Evolutionary conservation across 164 flowering plant species (phyloP).

Genomic region (Aristolochia contorta): DNA sequence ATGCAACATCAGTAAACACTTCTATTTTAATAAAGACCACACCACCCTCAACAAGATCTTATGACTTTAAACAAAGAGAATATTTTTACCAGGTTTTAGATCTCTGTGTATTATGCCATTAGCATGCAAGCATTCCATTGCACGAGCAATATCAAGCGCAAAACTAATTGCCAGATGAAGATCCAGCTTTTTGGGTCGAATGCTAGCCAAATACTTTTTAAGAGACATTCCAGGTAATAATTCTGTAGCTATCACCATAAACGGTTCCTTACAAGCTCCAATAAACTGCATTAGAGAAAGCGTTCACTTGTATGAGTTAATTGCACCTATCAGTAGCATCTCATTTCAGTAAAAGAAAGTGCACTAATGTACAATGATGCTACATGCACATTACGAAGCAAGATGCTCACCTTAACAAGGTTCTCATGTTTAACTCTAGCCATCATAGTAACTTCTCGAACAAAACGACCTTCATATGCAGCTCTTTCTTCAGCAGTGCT

Average conservation of each 20-base stretch:
- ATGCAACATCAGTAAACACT: too few relatives aligned
- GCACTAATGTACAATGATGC: too few relatives aligned
- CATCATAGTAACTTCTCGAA: slow-evolving; percentile 93
- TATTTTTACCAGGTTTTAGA: slow-evolving; percentile 71
- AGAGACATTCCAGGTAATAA: slow-evolving; percentile 90
- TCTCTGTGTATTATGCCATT: slow-evolving; percentile 96
- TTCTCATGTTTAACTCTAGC: slow-evolving; percentile 79
- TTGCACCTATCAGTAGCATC: neutral
- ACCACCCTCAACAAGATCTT: too few relatives aligned
- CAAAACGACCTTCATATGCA: slow-evolving; percentile 63
- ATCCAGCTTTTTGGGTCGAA: slow-evolving; percentile 61
- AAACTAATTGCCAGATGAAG: slow-evolving; percentile 53
- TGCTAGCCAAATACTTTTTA: slow-evolving; percentile 50
- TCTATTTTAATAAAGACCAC: too few relatives aligned
- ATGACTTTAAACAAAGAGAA: too few relatives aligned
- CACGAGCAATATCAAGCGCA: slow-evolving; percentile 84
- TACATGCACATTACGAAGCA: too few relatives aligned
- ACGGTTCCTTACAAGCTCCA: slow-evolving; percentile 91
- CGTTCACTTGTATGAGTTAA: neutral
- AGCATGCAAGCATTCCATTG: slow-evolving; percentile 91
- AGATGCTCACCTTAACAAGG: slow-evolving; percentile 60
- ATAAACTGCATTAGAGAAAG: slow-evolving; percentile 49
- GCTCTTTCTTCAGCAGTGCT: slow-evolving; percentile 59
- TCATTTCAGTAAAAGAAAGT: too few relatives aligned
- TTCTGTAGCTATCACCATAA: slow-evolving; percentile 87